Base-by-base conservation (phyloP, 345 rosid genomes). In the Cardamine resedifolia region DNA sequence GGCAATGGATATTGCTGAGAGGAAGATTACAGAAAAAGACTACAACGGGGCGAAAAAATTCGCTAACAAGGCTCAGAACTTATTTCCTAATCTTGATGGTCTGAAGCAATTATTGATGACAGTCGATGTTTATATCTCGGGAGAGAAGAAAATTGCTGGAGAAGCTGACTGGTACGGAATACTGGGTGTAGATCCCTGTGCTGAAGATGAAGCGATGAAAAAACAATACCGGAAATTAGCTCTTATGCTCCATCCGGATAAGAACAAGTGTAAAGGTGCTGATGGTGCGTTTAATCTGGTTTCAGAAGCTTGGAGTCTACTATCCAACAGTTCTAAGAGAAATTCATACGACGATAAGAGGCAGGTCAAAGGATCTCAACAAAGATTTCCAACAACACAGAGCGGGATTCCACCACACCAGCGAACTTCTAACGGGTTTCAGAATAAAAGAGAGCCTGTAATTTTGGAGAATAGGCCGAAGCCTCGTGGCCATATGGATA, bases 1-100 rank as follows among this genome's bases (percentile, higher is more conserved):
- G 78, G 97, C 98, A 10, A 89, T 84, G 78, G 89, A 88, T 63
- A 87, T 94, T 78, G 96, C 98, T 43, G 98, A 84, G 78, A 86
- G 84, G 73, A 94, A 94, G 82, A 66, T 89, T 58, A 57, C 64
- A 6, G 90, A 87, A 44, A 88, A 83, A 64, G 93, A 94, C 77
- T 86, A 83, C 55, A 63, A 74, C 10, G 91, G 92, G 56, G 96
- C 98, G 1, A 88, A 78, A 66, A 88, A 84, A 53, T 89, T 91
- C 38, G 89, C 86, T 72, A 51, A 81, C 76, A 91, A 94, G 85
- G 96, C 97, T 72, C 96, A 83, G 30, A 87, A 63, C 47, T 79
- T 94, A 66, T 87, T 75, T 83, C 97, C 99, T 18, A 80, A 61
- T 20, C 86, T 94, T 30, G 93, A 88, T 49, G 96, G 96, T 28